Conservation (phyloP, 2,329 filamentous ascomycete genomes). For the Phyllosticta capitalensis region DNA sequence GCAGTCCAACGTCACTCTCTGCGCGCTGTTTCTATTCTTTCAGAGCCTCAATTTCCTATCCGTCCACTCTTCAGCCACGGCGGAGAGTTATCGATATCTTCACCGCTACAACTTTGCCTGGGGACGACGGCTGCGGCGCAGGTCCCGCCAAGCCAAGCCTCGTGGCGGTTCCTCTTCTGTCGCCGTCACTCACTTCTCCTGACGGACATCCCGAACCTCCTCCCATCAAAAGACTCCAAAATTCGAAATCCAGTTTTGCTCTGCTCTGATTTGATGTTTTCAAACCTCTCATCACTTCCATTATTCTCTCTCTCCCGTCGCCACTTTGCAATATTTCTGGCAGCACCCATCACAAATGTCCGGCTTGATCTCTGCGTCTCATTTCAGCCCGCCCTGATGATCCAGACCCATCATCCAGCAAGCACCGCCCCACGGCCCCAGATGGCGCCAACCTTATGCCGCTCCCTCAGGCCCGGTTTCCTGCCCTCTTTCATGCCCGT, state of each 20-base stretch:
- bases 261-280: neutral
- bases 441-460: neutral
- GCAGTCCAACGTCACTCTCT: neutral
- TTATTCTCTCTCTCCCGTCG: neutral
- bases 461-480: neutral
- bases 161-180: neutral
- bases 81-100: neutral
- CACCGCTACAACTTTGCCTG: neutral
- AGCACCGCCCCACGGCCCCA: neutral
- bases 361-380: constrained; percentile 10
- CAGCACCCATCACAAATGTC: constrained; percentile 6
- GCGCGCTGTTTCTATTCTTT: neutral
- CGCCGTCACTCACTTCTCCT: neutral
- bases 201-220: neutral
- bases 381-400: constrained; percentile 8
- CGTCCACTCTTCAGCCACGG: neutral
- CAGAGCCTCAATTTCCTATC: neutral
- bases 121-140: neutral
- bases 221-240: neutral
- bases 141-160: neutral
- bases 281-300: neutral
- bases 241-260: neutral
- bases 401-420: neutral
- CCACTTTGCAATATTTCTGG: neutral
- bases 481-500: neutral